Conservation (phyloP, 371 early-diverging fungal species). For the Mucor lusitanicus region DNA sequence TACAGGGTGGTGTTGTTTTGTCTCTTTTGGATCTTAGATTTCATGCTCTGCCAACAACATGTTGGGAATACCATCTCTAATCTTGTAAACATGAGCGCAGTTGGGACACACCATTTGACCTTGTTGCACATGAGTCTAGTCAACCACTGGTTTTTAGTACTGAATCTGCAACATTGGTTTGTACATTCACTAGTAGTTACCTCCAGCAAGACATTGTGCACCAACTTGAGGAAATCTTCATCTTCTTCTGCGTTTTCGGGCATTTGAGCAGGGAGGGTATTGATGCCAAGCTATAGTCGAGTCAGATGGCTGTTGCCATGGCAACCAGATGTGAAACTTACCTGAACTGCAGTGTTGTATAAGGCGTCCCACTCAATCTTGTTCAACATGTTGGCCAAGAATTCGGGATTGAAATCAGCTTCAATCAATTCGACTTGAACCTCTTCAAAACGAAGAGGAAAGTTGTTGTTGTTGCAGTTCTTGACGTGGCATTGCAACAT, state of each 20-base stretch:
- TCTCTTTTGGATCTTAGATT: slow-evolving; percentile 63
- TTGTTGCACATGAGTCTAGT: slow-evolving; percentile 79
- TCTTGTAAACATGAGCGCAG: slow-evolving; percentile 89
- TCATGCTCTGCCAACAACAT: slow-evolving; percentile 96
- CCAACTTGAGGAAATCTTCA: slow-evolving; percentile 71
- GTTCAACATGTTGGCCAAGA: slow-evolving; percentile 79
- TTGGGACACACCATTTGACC: slow-evolving; percentile 92
- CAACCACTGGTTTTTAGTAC: neutral
- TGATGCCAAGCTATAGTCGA: slow-evolving; percentile 56
- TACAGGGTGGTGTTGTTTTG: neutral
- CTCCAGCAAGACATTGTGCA: slow-evolving; percentile 84
- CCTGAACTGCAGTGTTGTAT: slow-evolving; percentile 69
- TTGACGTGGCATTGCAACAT: slow-evolving; percentile 98
- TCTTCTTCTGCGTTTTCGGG: slow-evolving; percentile 75
- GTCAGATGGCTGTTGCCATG: neutral
- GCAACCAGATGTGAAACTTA: slow-evolving; percentile 23
- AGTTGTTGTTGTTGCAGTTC: slow-evolving; percentile 87
- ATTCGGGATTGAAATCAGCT: slow-evolving; percentile 86
- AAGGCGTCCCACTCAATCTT: slow-evolving; percentile 90
- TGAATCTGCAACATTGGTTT: neutral
- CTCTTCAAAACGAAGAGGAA: slow-evolving; percentile 86
- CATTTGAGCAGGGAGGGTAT: slow-evolving; percentile 64
- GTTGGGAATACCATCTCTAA: slow-evolving; percentile 95
- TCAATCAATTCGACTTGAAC: slow-evolving; percentile 81
- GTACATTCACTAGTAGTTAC: slow-evolving; percentile 43